Evolutionary conservation across 2,329 filamentous ascomycete genomes (phyloP).

Genomic region (Tolypocladium ovalisporum): DNA sequence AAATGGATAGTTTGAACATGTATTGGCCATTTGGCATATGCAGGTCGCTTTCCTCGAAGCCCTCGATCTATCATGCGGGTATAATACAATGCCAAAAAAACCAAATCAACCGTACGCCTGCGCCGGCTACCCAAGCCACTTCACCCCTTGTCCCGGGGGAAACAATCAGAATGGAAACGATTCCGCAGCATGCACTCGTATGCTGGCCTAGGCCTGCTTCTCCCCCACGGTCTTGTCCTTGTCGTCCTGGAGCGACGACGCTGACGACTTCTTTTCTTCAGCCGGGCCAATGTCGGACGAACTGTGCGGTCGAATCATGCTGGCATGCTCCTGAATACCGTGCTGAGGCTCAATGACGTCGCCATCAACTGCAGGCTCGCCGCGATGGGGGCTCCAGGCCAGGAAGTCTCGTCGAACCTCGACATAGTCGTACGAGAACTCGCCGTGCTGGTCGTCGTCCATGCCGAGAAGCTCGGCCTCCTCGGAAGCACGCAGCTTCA

Average conservation of each 20-base stretch:
- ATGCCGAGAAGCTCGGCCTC: conserved; percentile 78
- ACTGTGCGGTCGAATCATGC: conserved; percentile 20
- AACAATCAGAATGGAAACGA: background rate
- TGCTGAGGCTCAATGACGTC: conserved; percentile 54
- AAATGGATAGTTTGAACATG: background rate
- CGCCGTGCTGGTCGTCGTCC: conserved; percentile 83
- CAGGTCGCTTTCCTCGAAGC: background rate
- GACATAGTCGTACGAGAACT: conserved; percentile 85
- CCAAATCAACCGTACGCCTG: conserved; percentile 4
- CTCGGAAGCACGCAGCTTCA: conserved; percentile 69
- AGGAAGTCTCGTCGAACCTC: conserved; percentile 83
- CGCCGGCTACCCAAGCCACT: conserved; percentile 6
- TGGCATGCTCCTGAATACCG: conserved; percentile 56
- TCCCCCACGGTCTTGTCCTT: background rate
- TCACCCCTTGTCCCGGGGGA: background rate
- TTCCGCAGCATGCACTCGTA: background rate
- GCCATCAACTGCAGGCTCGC: conserved; percentile 48
- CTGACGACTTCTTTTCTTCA: conserved; percentile 4
- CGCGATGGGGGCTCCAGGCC: conserved; percentile 71
- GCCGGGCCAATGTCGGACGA: conserved; percentile 5
- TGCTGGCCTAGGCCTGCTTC: conserved; percentile 1
- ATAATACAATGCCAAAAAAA: background rate
- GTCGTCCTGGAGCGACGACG: conserved; percentile 6
- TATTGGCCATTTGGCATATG: background rate
- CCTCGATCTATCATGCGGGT: conserved; percentile 1